Percentiles rank a stretch among this genome's conserved stretches.
Evolutionary conservation across 2,329 filamentous ascomycete species (phyloP).

Genomic region (Nigrograna mackinnonii): DNA sequence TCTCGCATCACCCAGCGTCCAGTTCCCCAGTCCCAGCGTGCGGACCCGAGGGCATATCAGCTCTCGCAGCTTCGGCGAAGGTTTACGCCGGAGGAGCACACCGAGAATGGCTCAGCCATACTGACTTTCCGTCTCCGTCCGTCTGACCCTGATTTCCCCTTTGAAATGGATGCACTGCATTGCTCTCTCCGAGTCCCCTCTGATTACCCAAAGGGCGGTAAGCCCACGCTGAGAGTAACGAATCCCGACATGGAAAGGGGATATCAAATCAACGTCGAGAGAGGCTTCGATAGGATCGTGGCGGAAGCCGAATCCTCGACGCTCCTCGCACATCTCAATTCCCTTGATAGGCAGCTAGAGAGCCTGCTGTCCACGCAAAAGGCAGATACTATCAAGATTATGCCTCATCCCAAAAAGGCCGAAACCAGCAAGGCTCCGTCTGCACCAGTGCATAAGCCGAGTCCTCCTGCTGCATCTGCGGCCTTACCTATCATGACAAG

Average conservation of each 20-base stretch:
- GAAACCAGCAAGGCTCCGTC: neutral
- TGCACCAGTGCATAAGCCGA: neutral
- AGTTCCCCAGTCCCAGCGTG: conserved; percentile 64
- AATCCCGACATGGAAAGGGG: conserved; percentile 72
- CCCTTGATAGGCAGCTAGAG: conserved; percentile 74
- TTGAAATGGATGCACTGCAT: conserved; percentile 70
- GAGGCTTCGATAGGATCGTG: conserved; percentile 70
- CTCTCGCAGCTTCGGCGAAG: conserved; percentile 72
- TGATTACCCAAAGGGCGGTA: conserved; percentile 59
- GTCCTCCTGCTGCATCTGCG: neutral
- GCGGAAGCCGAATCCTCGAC: conserved; percentile 59
- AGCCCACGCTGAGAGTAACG: conserved; percentile 62
- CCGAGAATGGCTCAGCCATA: conserved; percentile 55
- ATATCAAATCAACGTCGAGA: conserved; percentile 76
- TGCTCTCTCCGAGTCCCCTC: conserved; percentile 69
- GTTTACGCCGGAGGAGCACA: conserved; percentile 54
- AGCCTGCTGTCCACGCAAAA: conserved; percentile 70
- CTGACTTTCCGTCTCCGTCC: conserved; percentile 69
- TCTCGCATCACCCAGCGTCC: conserved; percentile 66
- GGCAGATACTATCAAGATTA: conserved; percentile 23
- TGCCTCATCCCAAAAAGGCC: conserved; percentile 9
- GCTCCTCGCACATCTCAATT: conserved; percentile 68
- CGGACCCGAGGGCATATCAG: conserved; percentile 75
- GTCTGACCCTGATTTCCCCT: conserved; percentile 84
- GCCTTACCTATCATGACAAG: neutral